Evolutionary conservation across 139 green algal species (phyloP).

Genomic region (Coccomyxa sp.): DNA sequence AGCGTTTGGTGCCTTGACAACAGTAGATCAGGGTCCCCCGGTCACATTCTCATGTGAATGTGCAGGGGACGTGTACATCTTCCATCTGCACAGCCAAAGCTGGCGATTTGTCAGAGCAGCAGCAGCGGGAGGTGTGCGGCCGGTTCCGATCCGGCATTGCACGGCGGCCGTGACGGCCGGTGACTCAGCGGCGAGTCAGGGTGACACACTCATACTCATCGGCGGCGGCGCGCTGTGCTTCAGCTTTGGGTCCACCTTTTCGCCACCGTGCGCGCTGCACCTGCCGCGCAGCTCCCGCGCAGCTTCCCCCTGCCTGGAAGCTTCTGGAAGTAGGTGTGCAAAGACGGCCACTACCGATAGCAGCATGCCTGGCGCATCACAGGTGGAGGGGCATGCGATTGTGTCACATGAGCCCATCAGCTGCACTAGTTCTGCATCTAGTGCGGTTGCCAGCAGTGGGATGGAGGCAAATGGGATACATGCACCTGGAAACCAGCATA

Average conservation of each 20-base stretch:
- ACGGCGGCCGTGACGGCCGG: background rate
- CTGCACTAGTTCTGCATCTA: too few relatives aligned
- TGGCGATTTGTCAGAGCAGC: background rate
- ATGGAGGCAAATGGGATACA: too few relatives aligned
- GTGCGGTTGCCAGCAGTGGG: too few relatives aligned
- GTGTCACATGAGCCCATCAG: too few relatives aligned
- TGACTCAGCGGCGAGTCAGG: constrained; percentile 7
- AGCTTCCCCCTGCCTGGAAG: background rate
- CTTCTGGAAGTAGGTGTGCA: too few relatives aligned
- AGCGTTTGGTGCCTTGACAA: too few relatives aligned
- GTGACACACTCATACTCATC: constrained; percentile 14
- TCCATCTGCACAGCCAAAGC: background rate
- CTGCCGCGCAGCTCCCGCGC: constrained; percentile 1
- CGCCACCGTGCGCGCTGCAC: constrained; percentile 14
- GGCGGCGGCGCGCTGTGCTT: constrained; percentile 58
- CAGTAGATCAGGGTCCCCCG: too few relatives aligned
- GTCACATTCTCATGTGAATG: background rate
- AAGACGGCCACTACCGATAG: too few relatives aligned
- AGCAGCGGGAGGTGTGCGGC: background rate
- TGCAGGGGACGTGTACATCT: constrained; percentile 8
- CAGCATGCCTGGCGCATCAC: too few relatives aligned
- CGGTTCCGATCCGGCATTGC: background rate
- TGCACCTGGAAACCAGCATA: too few relatives aligned
- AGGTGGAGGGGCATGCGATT: too few relatives aligned
- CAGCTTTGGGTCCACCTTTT: constrained; percentile 52